Evolutionary conservation across 805 yeast species (phyloP).

Genomic region (Cyberlindnera veronae): DNA sequence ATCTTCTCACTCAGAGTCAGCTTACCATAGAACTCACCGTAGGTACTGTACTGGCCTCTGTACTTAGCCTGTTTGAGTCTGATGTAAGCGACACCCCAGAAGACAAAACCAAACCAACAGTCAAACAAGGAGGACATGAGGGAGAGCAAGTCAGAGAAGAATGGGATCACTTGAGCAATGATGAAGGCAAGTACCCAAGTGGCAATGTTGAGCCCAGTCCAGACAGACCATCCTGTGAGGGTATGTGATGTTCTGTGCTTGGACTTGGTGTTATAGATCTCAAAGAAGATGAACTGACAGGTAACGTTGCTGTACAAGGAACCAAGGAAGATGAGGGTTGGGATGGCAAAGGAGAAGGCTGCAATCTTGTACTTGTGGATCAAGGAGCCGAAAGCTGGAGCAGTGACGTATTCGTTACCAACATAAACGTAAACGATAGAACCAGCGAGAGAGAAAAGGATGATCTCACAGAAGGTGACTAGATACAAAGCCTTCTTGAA

Average conservation of each 20-base stretch:
- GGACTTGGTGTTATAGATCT: constrained; percentile 40
- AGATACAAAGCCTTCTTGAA: constrained; percentile 53
- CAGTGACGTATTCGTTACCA: constrained; percentile 49
- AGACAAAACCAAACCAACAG: constrained; percentile 64
- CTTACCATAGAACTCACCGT: constrained; percentile 27
- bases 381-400: constrained; percentile 59
- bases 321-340: constrained; percentile 55
- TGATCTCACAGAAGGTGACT: constrained; percentile 48
- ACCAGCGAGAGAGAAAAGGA: constrained; percentile 53
- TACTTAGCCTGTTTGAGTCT: constrained; percentile 38
- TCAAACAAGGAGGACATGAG: constrained; percentile 60
- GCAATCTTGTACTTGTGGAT: constrained; percentile 44
- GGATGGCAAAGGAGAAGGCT: constrained; percentile 59
- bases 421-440: constrained; percentile 55
- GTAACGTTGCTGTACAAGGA: constrained; percentile 52
- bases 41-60: constrained; percentile 28
- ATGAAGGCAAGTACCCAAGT: constrained; percentile 54
- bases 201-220: constrained; percentile 41
- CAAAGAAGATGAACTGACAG: constrained; percentile 47
- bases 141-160: constrained; percentile 53
- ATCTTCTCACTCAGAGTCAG: constrained; percentile 33
- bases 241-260: constrained; percentile 47
- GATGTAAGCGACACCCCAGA: constrained; percentile 59
- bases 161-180: constrained; percentile 65
- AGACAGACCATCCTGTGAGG: constrained; percentile 46